phyloP scores from a whole-genome alignment of 2,329 filamentous ascomycete genomes.

The Phyllosticta paracitricarpa region DNA sequence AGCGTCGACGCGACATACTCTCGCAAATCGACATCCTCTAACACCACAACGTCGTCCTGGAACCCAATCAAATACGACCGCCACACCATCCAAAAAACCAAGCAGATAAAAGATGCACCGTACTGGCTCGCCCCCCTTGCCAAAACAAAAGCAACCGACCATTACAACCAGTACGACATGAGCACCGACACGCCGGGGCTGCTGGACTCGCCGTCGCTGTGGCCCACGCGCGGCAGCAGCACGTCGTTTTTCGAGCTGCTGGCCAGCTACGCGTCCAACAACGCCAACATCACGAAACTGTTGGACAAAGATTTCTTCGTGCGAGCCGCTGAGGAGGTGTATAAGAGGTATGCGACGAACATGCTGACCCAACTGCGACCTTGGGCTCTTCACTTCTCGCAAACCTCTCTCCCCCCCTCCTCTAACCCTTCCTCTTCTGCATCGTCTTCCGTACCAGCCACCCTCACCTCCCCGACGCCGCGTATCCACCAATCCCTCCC shows the following conservation, averaged over 20 bases:
- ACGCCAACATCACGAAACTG: neutral
- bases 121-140: conserved; percentile 3
- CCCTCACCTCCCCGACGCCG: neutral
- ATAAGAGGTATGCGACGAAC: neutral
- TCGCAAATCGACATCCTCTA: neutral
- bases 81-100: neutral
- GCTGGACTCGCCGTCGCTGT: neutral
- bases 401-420: neutral
- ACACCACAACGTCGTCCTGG: neutral
- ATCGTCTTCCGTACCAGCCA: neutral
- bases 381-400: neutral
- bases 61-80: conserved; percentile 3
- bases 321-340: neutral
- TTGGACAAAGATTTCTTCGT: neutral
- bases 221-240: conserved; percentile 6
- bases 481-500: neutral
- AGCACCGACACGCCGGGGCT: neutral
- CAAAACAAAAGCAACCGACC: neutral
- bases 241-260: conserved; percentile 7
- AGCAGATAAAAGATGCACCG: neutral
- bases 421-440: neutral
- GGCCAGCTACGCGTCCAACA: neutral
- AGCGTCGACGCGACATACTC: conserved; percentile 2
- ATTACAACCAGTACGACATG: conserved; percentile 5
- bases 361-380: conserved; percentile 6